Conservation (phyloP, 2,329 filamentous ascomycete genomes). For the Paecilomyces sp. region DNA sequence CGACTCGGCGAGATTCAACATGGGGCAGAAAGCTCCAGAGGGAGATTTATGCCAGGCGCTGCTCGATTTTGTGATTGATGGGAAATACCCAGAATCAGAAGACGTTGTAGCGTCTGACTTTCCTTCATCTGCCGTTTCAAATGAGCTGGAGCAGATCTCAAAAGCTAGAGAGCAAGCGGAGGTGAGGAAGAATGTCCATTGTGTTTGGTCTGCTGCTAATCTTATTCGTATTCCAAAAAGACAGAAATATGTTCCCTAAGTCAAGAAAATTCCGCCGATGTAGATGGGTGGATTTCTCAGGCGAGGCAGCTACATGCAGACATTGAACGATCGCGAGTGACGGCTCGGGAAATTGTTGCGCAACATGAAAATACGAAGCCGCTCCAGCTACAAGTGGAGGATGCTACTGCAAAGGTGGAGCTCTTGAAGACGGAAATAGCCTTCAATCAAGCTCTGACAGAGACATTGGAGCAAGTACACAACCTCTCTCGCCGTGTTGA, state of each 20-base stretch:
- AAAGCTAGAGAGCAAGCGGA: conserved; percentile 48
- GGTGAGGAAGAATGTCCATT: conserved; percentile 24
- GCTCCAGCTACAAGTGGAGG: conserved; percentile 58
- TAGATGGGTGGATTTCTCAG: conserved; percentile 79
- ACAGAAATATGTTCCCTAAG: conserved; percentile 69
- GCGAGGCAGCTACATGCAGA: conserved; percentile 80
- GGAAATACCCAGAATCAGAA: conserved; percentile 51
- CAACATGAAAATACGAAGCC: conserved; percentile 64
- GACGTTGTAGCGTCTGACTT: conserved; percentile 48
- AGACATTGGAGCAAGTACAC: conserved; percentile 45
- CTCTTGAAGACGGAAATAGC: conserved; percentile 53
- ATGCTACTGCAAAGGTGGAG: conserved; percentile 48
- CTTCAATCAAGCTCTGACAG: conserved; percentile 50
- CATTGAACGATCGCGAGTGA: conserved; percentile 69
- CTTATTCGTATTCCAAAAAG: conserved; percentile 30
- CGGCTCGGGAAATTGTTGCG: conserved; percentile 73
- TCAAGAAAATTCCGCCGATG: conserved; percentile 67
- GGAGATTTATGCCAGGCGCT: conserved; percentile 51
- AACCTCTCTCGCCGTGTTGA: conserved; percentile 44
- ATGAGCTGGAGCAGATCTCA: conserved; percentile 44
- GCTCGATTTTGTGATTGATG: conserved; percentile 55
- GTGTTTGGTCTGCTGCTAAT: neutral
- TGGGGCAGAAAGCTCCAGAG: conserved; percentile 31
- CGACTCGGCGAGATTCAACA: conserved; percentile 8
- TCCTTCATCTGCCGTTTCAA: conserved; percentile 40